These are phyloP conservation scores for Neopestalotiopsis sp. DNA, from an alignment of 2,329 filamentous ascomycete species.

Conservation along the genomic window DNA sequence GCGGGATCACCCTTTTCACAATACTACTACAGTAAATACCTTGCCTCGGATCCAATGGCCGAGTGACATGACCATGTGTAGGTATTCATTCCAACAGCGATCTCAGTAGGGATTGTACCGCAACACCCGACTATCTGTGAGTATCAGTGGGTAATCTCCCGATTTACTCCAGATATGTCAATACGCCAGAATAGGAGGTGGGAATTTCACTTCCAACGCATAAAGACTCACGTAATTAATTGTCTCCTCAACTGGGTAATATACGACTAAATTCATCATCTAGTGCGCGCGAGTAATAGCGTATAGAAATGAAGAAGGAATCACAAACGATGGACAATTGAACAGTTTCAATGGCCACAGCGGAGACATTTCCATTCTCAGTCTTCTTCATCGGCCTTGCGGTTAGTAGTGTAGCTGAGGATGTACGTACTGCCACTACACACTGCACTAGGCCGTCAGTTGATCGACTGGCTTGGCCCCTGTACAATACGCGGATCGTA, in stretches of 20 bases:
- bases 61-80: neutral
- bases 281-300: neutral
- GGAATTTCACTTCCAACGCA: neutral
- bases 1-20: neutral
- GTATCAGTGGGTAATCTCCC: neutral
- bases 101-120: constrained; percentile 1
- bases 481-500: neutral
- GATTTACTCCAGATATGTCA: neutral
- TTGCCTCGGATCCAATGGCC: neutral
- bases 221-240: neutral
- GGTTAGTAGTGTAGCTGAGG: neutral
- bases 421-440: neutral
- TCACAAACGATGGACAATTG: neutral
- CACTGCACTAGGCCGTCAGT: constrained; percentile 1
- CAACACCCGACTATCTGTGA: neutral
- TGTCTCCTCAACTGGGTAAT: neutral
- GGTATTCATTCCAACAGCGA: neutral
- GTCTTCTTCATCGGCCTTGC: neutral
- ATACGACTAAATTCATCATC: neutral
- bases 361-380: neutral
- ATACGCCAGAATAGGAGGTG: neutral
- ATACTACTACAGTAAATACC: neutral
- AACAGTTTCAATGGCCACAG: neutral
- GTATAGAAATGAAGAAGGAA: neutral
- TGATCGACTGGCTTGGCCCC: constrained; percentile 10